Evolutionary conservation across 1,284 basidiomycete genomes (phyloP).

Genomic region (Dichomitus squalens): DNA sequence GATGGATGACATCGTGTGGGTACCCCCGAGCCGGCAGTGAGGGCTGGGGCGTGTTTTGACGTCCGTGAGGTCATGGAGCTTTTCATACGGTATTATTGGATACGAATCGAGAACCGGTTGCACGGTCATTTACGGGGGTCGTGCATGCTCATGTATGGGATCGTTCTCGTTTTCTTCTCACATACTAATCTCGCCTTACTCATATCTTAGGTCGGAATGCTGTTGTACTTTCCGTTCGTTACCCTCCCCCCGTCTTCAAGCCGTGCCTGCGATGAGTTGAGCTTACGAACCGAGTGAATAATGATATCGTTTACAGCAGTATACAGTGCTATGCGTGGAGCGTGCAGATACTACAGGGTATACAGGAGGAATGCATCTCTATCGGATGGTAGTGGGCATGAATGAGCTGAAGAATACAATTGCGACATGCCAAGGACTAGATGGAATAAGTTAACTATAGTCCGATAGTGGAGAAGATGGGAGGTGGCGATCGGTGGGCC

Average conservation of each 20-base stretch:
- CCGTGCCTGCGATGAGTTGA: not conserved
- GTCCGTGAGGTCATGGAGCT: not conserved
- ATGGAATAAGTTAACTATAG: slow-evolving; percentile 22
- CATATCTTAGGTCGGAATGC: slow-evolving; percentile 3
- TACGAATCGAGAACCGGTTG: not conserved
- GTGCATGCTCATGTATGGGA: not conserved
- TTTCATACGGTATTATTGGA: not conserved
- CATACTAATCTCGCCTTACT: not conserved
- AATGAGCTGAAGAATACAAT: slow-evolving; percentile 14
- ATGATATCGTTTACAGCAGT: slow-evolving; percentile 16
- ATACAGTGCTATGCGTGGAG: slow-evolving; percentile 8
- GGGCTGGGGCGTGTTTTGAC: not conserved
- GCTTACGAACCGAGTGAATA: slow-evolving; percentile 4
- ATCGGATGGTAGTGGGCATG: slow-evolving; percentile 3
- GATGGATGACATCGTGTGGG: slow-evolving; percentile 40
- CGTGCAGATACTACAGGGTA: slow-evolving; percentile 22
- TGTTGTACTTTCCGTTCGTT: not conserved
- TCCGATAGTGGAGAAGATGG: not conserved
- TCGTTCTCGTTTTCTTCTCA: not conserved
- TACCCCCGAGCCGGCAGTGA: slow-evolving; percentile 30
- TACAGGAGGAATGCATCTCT: slow-evolving; percentile 17
- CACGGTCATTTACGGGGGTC: not conserved
- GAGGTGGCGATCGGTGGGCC: not conserved
- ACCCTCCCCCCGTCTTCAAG: not conserved
- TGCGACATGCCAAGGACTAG: slow-evolving; percentile 3